Evolutionary conservation across 2,329 filamentous ascomycete species (phyloP), one percentile per base, ranked within the genome.

Genomic region (Monilinia polystroma): DNA sequence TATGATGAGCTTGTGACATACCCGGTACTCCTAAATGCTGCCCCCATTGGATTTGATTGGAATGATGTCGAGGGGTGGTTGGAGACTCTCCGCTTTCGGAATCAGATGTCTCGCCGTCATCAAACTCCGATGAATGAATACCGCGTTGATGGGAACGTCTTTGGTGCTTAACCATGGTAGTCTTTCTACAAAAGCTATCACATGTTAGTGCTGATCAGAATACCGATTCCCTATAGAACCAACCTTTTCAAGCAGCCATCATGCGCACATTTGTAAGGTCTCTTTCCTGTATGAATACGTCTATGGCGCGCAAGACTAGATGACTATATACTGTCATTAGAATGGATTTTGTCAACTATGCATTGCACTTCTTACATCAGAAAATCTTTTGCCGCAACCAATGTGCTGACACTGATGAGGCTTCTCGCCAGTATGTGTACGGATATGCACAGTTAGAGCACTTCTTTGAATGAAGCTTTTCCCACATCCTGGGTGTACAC

Each of bases 381-480:
- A 90, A 74, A 90, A 90, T 52, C 86, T 81, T 79, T 90, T 90
- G 55, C 84, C 85, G 73, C 88, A 90, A 26, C 85, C 87, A 35
- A 83, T 78, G 70, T 88, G 84, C 73, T 87, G 83, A 73, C 88
- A 91, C 72, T 86, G 83, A 71, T 90, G 87, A 67, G 88, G 88
- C 77, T 90, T 91, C 79, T 90, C 88, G 66, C 87, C 87, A 0
- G 87, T 90, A 70, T 90, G 88, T 16, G 87, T 90, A 70, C 88
- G 84, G 66, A 87, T 88, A 75, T 91, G 88, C 52, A 90, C 88
- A 3, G 87, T 90, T 71, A 90, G 77, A 51, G 88, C 88, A 76
- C 87, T 90, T 68, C 87, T 81, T 73, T 90, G 88, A 70, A 90
- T 90, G 76, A 90, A 90, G 76, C 85, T 87, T 79, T 90, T 90